These are phyloP conservation scores for Verticillium albo-atrum DNA, from an alignment of 2,329 filamentous ascomycete species.

Conservation along the genomic window DNA sequence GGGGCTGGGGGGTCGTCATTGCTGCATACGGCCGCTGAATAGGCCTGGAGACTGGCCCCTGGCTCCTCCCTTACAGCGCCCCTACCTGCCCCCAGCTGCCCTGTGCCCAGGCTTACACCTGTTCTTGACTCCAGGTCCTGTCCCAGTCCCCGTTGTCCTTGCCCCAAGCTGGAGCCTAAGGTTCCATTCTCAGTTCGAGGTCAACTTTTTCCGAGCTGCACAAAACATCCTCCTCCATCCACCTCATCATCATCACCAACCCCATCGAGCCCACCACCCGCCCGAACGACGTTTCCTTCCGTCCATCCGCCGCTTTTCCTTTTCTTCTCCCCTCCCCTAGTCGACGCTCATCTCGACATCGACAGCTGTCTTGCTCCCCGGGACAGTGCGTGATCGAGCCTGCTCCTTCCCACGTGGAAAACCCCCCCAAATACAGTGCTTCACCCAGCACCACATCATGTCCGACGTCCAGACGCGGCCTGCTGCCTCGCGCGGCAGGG, in stretches of 20 bases:
- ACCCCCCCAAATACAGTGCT: constrained; percentile 3
- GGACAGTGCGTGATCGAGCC: constrained; percentile 12
- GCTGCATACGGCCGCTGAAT: background rate
- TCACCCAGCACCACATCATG: constrained; percentile 50
- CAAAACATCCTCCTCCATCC: constrained; percentile 16
- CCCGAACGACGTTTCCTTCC: constrained; percentile 12
- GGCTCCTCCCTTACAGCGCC: constrained; percentile 1
- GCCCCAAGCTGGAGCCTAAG: background rate
- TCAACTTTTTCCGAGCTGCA: constrained; percentile 13
- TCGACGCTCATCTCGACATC: constrained; percentile 15
- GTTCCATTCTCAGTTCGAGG: constrained; percentile 1
- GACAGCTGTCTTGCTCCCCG: constrained; percentile 12
- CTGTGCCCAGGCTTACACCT: background rate
- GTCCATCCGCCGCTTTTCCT: constrained; percentile 19
- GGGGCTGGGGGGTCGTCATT: background rate
- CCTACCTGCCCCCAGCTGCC: constrained; percentile 11
- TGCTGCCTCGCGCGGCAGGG: constrained; percentile 81
- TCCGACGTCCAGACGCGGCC: constrained; percentile 90
- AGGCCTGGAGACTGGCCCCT: constrained; percentile 3
- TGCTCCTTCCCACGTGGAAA: constrained; percentile 11
- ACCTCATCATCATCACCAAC: constrained; percentile 13
- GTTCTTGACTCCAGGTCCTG: background rate
- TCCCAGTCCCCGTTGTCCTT: background rate
- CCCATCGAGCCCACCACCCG: constrained; percentile 14
- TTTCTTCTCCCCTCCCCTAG: constrained; percentile 17